phyloP scores from a whole-genome alignment of 1,284 basidiomycete genomes.

The Boletus putidus region DNA sequence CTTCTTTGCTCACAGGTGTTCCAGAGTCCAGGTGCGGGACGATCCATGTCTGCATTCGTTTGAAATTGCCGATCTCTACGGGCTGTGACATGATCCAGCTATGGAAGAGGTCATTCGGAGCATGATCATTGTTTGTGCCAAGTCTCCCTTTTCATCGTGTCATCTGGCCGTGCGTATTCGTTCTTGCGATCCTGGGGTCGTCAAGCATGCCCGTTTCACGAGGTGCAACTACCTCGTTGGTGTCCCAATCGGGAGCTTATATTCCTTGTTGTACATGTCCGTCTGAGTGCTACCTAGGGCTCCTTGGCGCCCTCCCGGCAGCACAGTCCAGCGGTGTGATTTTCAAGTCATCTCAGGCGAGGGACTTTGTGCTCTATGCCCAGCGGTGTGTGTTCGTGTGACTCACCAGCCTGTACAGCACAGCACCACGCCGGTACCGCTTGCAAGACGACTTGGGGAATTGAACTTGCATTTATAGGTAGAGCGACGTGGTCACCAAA shows the following conservation, averaged over 20 bases:
- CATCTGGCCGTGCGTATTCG: conserved; percentile 31
- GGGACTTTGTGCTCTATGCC: conserved; percentile 4
- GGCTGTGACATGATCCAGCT: conserved; percentile 16
- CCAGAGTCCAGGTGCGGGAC: conserved; percentile 6
- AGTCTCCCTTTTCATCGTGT: conserved; percentile 14
- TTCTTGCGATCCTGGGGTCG: conserved; percentile 15
- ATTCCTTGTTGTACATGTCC: conserved; percentile 3
- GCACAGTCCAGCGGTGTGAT: background rate
- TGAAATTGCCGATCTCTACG: conserved; percentile 27
- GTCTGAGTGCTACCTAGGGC: background rate
- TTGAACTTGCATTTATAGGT: conserved; percentile 22
- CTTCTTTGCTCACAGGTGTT: conserved; percentile 1
- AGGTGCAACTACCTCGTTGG: conserved; percentile 24
- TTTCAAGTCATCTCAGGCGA: conserved; percentile 9
- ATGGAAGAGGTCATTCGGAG: conserved; percentile 9
- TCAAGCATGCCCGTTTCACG: conserved; percentile 22
- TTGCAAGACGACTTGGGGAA: conserved; percentile 24
- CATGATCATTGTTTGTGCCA: conserved; percentile 13
- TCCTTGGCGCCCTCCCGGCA: conserved; percentile 1
- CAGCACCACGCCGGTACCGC: conserved; percentile 30
- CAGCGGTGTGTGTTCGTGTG: conserved; percentile 2
- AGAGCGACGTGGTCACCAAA: conserved; percentile 13
- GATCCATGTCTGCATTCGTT: conserved; percentile 15
- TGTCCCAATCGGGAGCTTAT: background rate
- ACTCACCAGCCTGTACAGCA: no score